A percentile compares a stretch with the other conserved stretches of the same genome.
Evolutionary conservation across 441 rosid genomes (phyloP).

Genomic region (Erodium moschatum): DNA sequence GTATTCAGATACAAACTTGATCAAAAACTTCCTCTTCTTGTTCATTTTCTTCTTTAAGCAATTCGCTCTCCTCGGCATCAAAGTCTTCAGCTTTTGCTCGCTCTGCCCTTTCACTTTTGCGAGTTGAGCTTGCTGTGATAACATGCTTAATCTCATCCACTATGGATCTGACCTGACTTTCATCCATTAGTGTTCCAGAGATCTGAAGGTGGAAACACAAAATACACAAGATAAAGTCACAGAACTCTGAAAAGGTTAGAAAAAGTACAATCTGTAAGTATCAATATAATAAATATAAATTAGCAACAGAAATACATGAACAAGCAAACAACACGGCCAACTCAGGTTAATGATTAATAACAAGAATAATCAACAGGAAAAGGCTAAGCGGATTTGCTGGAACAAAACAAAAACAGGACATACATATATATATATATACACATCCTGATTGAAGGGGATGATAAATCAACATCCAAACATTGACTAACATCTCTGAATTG

Average conservation of each 20-base stretch:
- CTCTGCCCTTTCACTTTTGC: constrained; percentile 88
- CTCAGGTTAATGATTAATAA: too few species aligned
- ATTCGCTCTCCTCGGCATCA: constrained; percentile 94
- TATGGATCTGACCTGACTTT: constrained; percentile 77
- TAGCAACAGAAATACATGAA: not conserved
- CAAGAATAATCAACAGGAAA: too few species aligned
- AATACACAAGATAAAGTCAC: constrained; percentile 16
- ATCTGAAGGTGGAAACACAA: constrained; percentile 44
- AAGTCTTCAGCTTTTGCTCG: constrained; percentile 94
- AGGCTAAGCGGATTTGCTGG: too few species aligned
- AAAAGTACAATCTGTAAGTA: not conserved
- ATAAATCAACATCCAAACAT: too few species aligned
- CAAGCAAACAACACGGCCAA: too few species aligned
- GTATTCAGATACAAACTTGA: constrained; percentile 51
- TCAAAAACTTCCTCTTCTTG: constrained; percentile 99
- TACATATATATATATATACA: too few species aligned
- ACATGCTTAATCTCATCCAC: constrained; percentile 91
- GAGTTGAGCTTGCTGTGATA: constrained; percentile 89
- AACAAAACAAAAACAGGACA: too few species aligned
- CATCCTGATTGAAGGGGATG: too few species aligned
- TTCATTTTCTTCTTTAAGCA: constrained; percentile 97
- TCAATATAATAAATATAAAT: constrained; percentile 2
- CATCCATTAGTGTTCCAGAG: constrained; percentile 69
- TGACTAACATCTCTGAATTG: too few species aligned
- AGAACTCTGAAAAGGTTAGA: not conserved